These are phyloP conservation scores for Dioscorea dumetorum DNA, from an alignment of 106 monocot genomes.

Conservation along the genomic window DNA sequence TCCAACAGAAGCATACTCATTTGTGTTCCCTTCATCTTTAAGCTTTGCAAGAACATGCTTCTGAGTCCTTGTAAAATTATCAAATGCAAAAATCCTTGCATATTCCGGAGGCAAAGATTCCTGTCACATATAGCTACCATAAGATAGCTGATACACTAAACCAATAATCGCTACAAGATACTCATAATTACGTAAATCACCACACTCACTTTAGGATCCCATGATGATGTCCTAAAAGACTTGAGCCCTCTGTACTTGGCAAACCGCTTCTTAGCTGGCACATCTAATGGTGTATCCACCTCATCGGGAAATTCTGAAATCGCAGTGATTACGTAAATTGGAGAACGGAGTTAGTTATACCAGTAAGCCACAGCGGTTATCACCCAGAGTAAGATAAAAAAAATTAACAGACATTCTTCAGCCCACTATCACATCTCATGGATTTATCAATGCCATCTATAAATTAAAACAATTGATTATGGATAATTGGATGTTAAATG, in stretches of 20 bases:
- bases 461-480: too few species aligned
- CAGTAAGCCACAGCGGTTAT: too few species aligned
- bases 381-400: too few species aligned
- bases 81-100: constrained; percentile 89
- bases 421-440: too few species aligned
- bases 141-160: too few species aligned
- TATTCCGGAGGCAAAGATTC: constrained; percentile 93
- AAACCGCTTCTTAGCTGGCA: constrained; percentile 83
- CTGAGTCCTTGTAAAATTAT: constrained; percentile 78
- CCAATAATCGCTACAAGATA: too few species aligned
- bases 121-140: constrained; percentile 19
- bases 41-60: constrained; percentile 62
- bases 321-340: background rate
- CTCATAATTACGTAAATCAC: background rate
- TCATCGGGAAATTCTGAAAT: constrained; percentile 96
- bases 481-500: too few species aligned
- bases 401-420: too few species aligned
- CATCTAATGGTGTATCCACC: constrained; percentile 85
- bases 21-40: constrained; percentile 28
- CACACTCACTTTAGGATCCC: constrained; percentile 92
- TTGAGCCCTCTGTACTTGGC: constrained; percentile 89
- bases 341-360: too few species aligned
- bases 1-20: constrained; percentile 49
- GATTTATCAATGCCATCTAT: too few species aligned
- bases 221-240: constrained; percentile 87